Conservation (phyloP, 257 asterid species). For the Dorcoceras hygrometricum region DNA sequence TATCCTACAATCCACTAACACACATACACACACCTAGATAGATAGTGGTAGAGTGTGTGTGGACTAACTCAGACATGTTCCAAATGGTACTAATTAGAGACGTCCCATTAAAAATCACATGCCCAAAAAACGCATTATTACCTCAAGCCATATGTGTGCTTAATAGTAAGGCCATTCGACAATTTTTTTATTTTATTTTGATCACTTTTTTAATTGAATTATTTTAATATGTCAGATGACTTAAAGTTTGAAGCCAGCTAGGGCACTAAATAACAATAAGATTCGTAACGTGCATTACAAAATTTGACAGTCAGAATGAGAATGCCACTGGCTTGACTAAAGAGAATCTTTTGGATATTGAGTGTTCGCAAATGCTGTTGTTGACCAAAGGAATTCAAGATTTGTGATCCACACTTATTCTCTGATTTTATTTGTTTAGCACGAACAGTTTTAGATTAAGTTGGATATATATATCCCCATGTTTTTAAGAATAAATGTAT, state of each 20-base stretch:
- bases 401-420: neutral
- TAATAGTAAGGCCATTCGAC: neutral
- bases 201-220: too few species aligned
- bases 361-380: conserved; percentile 7
- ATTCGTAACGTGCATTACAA: neutral
- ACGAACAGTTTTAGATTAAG: neutral
- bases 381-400: conserved; percentile 16
- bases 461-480: too few species aligned
- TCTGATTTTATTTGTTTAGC: neutral
- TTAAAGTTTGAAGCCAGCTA: neutral
- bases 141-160: neutral
- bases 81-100: too few species aligned
- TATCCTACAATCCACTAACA: too few species aligned
- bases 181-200: too few species aligned
- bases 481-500: too few species aligned
- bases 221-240: too few species aligned
- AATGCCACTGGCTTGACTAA: neutral
- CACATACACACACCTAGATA: too few species aligned
- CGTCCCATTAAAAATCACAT: too few species aligned
- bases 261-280: neutral
- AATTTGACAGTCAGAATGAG: neutral
- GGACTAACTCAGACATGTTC: too few species aligned
- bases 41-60: too few species aligned
- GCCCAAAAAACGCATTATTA: too few species aligned
- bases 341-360: conserved; percentile 5